Percentiles rank a stretch among this genome's conserved stretches.
Conservation (phyloP, 139 green algal genomes). For the Micractinium conductrix region DNA sequence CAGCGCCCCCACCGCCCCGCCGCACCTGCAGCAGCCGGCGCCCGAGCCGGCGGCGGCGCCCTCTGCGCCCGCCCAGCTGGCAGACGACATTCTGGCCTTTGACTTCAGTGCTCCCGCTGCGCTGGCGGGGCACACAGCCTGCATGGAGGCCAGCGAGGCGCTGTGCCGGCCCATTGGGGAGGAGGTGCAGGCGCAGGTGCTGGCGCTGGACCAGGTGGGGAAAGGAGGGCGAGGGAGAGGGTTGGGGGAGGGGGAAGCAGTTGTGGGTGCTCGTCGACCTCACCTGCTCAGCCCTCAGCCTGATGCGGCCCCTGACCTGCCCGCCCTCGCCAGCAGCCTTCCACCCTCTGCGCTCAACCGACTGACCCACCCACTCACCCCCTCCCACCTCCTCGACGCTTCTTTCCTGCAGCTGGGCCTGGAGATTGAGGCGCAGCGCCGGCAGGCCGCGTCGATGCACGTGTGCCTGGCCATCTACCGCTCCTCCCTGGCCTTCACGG, state of each 20-base stretch:
- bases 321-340: neutral
- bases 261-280: no score
- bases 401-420: conserved; percentile 18
- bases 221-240: no score
- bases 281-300: no score
- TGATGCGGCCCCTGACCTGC: no score
- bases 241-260: no score
- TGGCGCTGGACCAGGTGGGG: conserved; percentile 25
- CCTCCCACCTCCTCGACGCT: neutral
- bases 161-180: conserved; percentile 5
- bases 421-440: conserved; percentile 16
- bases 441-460: neutral
- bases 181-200: conserved; percentile 14
- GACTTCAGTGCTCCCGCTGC: neutral
- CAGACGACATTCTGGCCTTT: neutral
- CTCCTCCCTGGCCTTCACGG: conserved; percentile 34
- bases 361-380: neutral
- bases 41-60: neutral
- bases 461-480: conserved; percentile 29
- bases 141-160: neutral
- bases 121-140: conserved; percentile 1
- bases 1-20: neutral
- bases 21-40: neutral
- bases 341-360: no score
- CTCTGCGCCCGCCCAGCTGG: neutral